Evolutionary conservation across 768 basidiomycete species (phyloP).

Genomic region (Lentinula raphanica): DNA sequence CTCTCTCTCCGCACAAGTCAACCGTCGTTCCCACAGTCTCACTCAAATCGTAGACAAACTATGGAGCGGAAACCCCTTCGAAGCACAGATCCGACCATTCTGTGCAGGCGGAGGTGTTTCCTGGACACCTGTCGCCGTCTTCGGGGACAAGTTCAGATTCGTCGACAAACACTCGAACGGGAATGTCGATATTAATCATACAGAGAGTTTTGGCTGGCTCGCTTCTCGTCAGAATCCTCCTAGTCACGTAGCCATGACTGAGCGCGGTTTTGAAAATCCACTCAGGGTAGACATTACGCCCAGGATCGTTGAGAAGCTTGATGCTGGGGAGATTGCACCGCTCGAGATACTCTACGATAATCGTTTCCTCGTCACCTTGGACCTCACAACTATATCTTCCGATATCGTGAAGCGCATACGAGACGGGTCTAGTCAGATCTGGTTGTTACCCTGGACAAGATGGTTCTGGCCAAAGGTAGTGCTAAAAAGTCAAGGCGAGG

Average conservation of each 20-base stretch:
- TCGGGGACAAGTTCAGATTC: constrained; percentile 18
- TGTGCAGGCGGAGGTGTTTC: constrained; percentile 57
- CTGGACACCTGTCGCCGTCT: constrained; percentile 51
- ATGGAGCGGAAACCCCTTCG: constrained; percentile 34
- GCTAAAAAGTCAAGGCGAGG: constrained; percentile 14
- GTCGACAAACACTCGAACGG: constrained; percentile 9
- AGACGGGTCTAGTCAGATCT: constrained; percentile 18
- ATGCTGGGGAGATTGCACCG: constrained; percentile 10
- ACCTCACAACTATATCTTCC: constrained; percentile 37
- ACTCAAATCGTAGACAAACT: constrained; percentile 42
- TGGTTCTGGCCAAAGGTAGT: constrained; percentile 49
- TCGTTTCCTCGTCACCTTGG: constrained; percentile 53
- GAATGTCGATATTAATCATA: constrained; percentile 6
- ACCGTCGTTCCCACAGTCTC: constrained; percentile 43
- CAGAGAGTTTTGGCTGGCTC: constrained; percentile 49
- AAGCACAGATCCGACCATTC: constrained; percentile 28
- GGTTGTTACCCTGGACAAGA: constrained; percentile 31
- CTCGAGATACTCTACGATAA: constrained; percentile 55
- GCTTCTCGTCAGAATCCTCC: constrained; percentile 53
- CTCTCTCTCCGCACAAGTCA: constrained; percentile 53
- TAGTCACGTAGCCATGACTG: constrained; percentile 24
- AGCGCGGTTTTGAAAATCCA: constrained; percentile 17
- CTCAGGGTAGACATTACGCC: constrained; percentile 41
- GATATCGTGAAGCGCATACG: constrained; percentile 26
- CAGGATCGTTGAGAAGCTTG: constrained; percentile 9